phyloP scores from a whole-genome alignment of 1,284 basidiomycete species.

The Tilletia indica region DNA sequence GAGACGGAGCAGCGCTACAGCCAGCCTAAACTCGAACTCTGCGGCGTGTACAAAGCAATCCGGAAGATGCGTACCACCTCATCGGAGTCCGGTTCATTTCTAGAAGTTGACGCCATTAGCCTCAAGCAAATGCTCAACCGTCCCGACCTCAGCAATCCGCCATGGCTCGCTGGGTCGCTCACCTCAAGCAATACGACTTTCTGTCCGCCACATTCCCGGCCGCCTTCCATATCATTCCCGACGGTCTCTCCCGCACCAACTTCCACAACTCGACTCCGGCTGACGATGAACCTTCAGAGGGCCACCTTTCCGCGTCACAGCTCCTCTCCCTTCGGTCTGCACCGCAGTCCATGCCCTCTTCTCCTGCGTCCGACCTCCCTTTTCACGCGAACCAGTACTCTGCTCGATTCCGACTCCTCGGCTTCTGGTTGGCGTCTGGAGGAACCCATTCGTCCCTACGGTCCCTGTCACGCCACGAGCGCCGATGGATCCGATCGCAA shows the following conservation, averaged over 20 bases:
- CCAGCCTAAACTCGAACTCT: constrained; percentile 60
- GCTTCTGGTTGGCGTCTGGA: background rate
- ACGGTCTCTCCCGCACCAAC: constrained; percentile 55
- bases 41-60: constrained; percentile 57
- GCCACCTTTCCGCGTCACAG: too few species aligned
- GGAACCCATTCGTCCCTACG: background rate
- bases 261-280: background rate
- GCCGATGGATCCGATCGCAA: background rate
- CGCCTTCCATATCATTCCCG: constrained; percentile 48
- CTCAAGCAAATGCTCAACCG: constrained; percentile 61
- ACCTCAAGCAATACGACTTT: constrained; percentile 55
- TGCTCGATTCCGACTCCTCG: background rate
- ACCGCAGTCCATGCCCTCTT: too few species aligned
- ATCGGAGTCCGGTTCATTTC: constrained; percentile 57
- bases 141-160: constrained; percentile 57
- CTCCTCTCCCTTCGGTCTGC: too few species aligned
- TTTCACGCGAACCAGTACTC: background rate
- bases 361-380: background rate
- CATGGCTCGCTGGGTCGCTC: constrained; percentile 59
- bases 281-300: background rate
- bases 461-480: background rate
- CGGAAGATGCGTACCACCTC: constrained; percentile 45
- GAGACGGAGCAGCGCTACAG: constrained; percentile 57
- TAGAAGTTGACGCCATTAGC: constrained; percentile 59
- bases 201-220: constrained; percentile 56